These are phyloP conservation scores for Pseudogymnoascus sp. DNA, from an alignment of 2,329 filamentous ascomycete genomes.

Conservation along the genomic window DNA sequence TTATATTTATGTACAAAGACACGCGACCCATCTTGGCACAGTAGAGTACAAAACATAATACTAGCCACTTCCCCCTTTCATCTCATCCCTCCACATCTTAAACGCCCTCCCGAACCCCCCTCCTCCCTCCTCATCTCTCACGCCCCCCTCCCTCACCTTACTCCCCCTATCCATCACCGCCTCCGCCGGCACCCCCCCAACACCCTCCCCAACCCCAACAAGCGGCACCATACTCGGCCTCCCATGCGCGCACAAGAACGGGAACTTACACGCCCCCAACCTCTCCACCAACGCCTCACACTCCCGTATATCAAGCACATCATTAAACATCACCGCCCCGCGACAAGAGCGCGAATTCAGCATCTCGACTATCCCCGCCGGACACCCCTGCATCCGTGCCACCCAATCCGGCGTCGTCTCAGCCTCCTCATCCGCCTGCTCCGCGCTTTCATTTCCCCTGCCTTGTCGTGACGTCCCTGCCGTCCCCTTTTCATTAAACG, in stretches of 20 bases:
- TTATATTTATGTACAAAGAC: too few species aligned
- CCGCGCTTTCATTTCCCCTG: neutral
- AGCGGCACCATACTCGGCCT: slow-evolving; percentile 57
- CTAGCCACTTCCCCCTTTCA: neutral
- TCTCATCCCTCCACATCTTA: neutral
- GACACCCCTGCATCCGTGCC: slow-evolving; percentile 58
- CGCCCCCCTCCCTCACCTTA: neutral
- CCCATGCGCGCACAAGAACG: slow-evolving; percentile 80
- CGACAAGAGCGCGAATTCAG: slow-evolving; percentile 69
- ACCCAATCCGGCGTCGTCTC: slow-evolving; percentile 41
- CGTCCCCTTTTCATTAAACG: slow-evolving; percentile 28
- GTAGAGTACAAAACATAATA: too few species aligned
- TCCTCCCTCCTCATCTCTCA: neutral
- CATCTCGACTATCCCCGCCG: slow-evolving; percentile 66
- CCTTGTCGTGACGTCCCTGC: neutral
- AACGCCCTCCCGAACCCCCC: neutral
- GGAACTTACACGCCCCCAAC: slow-evolving; percentile 58
- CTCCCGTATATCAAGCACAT: slow-evolving; percentile 48
- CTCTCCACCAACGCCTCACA: slow-evolving; percentile 49
- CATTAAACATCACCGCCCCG: slow-evolving; percentile 83
- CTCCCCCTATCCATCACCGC: too few species aligned
- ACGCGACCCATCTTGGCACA: too few species aligned
- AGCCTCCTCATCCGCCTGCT: neutral
- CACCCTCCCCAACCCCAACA: slow-evolving; percentile 28
- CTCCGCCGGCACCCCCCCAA: too few species aligned